Evolutionary conservation across 2,329 filamentous ascomycete genomes (phyloP).

Genomic region (Beauveria medogensis): DNA sequence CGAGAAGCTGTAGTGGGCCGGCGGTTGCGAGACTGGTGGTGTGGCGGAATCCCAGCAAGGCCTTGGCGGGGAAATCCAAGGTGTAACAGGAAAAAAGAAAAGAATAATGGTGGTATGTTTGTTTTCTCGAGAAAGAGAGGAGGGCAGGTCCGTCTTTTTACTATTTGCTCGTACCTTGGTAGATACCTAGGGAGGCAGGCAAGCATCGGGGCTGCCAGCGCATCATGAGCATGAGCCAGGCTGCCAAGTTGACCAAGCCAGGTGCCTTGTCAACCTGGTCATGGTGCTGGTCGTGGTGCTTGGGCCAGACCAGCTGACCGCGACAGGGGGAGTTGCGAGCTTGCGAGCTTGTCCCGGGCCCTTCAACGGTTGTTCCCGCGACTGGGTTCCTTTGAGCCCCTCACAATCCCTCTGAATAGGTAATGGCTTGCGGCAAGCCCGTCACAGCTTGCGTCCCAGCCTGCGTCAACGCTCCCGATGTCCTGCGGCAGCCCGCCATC

Average conservation of each 20-base stretch:
- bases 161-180: neutral
- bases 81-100: neutral
- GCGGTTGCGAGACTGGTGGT: neutral
- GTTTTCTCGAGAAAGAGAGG: neutral
- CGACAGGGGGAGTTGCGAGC: neutral
- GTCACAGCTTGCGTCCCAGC: too few species aligned
- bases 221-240: slow-evolving; percentile 3
- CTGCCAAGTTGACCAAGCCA: neutral
- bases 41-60: neutral
- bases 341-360: neutral
- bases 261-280: neutral
- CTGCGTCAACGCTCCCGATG: too few species aligned
- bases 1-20: neutral
- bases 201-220: slow-evolving; percentile 6
- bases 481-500: neutral
- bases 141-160: neutral
- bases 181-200: neutral
- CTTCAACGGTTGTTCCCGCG: slow-evolving; percentile 11
- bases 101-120: neutral
- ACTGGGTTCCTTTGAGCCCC: neutral
- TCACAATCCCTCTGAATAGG: neutral
- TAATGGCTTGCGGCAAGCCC: too few species aligned
- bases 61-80: neutral
- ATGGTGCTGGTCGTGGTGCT: neutral
- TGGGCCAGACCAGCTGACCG: slow-evolving; percentile 4